Percentiles rank a stretch among this genome's conserved stretches.
Evolutionary conservation across 2,329 filamentous ascomycete genomes (phyloP).

Genomic region (Paecilomyces formosus): DNA sequence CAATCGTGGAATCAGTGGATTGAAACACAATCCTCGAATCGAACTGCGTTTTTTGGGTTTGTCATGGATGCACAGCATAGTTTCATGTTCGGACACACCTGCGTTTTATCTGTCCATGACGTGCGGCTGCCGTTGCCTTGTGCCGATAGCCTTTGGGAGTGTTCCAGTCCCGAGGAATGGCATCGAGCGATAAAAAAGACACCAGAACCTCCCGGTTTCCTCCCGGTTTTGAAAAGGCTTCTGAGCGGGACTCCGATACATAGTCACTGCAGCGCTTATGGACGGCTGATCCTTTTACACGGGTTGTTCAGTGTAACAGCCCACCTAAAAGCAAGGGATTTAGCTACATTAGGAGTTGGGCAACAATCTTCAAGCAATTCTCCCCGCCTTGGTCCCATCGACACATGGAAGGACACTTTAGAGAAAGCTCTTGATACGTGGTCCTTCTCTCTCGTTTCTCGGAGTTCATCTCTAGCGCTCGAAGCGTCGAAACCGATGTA

Average conservation of each 20-base stretch:
- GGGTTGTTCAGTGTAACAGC: conserved; percentile 18
- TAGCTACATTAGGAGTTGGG: conserved; percentile 13
- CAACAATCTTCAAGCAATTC: conserved; percentile 4
- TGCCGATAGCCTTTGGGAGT: conserved; percentile 17
- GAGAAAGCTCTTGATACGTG: conserved; percentile 19
- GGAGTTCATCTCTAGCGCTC: conserved; percentile 14
- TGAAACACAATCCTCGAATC: conserved; percentile 15
- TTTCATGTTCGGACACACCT: conserved; percentile 20
- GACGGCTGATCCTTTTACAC: conserved; percentile 17
- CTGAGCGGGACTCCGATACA: conserved; percentile 14
- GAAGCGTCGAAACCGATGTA: conserved; percentile 15
- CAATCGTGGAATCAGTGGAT: conserved; percentile 18
- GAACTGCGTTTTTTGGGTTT: conserved; percentile 21
- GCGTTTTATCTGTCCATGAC: conserved; percentile 18
- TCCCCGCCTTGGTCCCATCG: conserved; percentile 6
- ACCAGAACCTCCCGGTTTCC: conserved; percentile 14
- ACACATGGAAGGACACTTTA: conserved; percentile 18
- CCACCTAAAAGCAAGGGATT: conserved; percentile 16
- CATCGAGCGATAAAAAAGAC: conserved; percentile 10
- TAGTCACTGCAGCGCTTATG: conserved; percentile 14
- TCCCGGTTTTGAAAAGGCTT: conserved; percentile 14
- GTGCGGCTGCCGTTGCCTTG: conserved; percentile 18
- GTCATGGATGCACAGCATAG: conserved; percentile 23
- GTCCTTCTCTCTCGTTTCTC: conserved; percentile 19
- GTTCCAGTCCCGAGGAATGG: conserved; percentile 13